phyloP scores from a whole-genome alignment of 2,329 filamentous ascomycete species.

The Penicillium frequentans region DNA sequence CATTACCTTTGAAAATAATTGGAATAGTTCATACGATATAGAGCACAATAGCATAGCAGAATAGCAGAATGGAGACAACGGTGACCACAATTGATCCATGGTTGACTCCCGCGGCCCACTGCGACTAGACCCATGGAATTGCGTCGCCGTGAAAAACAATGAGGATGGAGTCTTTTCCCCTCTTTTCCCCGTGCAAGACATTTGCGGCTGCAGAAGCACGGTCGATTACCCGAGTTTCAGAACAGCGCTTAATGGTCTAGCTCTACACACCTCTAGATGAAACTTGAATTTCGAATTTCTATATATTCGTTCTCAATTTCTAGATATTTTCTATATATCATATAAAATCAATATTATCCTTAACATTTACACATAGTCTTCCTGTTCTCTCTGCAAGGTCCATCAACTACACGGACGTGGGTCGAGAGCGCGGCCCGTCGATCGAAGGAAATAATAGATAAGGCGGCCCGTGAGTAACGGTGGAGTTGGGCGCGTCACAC shows the following conservation, averaged over 20 bases:
- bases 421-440: conserved; percentile 3
- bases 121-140: not conserved
- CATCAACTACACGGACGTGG: not conserved
- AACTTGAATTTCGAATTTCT: not conserved
- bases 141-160: not conserved
- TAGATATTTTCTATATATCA: no score
- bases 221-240: conserved; percentile 16
- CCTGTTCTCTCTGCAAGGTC: not conserved
- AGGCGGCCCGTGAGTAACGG: conserved; percentile 20
- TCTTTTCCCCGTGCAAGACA: conserved; percentile 5
- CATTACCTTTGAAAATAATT: not conserved
- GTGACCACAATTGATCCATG: not conserved
- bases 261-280: not conserved
- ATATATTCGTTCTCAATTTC: no score
- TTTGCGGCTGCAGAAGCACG: conserved; percentile 9
- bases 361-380: no score
- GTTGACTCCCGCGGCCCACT: not conserved
- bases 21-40: no score
- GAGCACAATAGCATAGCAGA: no score
- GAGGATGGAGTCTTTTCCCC: conserved; percentile 1
- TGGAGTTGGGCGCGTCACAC: conserved; percentile 11
- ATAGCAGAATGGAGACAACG: no score
- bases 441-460: not conserved
- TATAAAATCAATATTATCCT: no score
- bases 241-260: not conserved